A percentile compares a stretch with the other conserved stretches of the same genome.
Evolutionary conservation across 1,139 yeast genomes (phyloP).

Genomic region (Yamadazyma epiphylla): DNA sequence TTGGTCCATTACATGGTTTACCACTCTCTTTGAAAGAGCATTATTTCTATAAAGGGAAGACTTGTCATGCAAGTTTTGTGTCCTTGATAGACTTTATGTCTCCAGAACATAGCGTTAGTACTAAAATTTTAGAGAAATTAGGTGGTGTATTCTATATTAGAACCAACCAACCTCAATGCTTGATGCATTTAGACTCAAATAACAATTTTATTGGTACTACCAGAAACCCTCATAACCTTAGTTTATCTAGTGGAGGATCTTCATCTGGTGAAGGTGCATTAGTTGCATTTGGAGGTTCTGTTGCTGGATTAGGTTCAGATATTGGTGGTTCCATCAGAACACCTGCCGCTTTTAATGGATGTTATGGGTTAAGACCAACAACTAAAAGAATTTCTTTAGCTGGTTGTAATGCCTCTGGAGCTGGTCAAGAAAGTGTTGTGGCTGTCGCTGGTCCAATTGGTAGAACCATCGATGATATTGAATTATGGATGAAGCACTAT

Average conservation of each 20-base stretch:
- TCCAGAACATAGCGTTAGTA: conserved; percentile 45
- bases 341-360: conserved; percentile 71
- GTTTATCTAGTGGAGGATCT: conserved; percentile 54
- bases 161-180: conserved; percentile 44
- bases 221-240: conserved; percentile 35
- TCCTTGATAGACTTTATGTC: conserved; percentile 48
- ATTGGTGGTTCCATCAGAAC: conserved; percentile 76
- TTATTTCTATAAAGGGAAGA: conserved; percentile 50
- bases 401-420: conserved; percentile 50
- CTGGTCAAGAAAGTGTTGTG: conserved; percentile 53
- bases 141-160: conserved; percentile 63
- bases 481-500: conserved; percentile 54
- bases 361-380: conserved; percentile 66
- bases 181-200: conserved; percentile 44
- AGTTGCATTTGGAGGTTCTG: conserved; percentile 60
- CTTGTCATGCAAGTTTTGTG: conserved; percentile 64
- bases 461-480: conserved; percentile 58
- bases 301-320: conserved; percentile 70
- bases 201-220: conserved; percentile 39
- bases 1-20: conserved; percentile 65
- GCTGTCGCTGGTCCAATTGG: conserved; percentile 64
- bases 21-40: conserved; percentile 48
- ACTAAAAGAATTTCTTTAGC: conserved; percentile 51
- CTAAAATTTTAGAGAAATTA: conserved; percentile 49
- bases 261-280: conserved; percentile 77